phyloP scores from a whole-genome alignment of 768 basidiomycete genomes.

The Rhodosporidiobolus sp. region DNA sequence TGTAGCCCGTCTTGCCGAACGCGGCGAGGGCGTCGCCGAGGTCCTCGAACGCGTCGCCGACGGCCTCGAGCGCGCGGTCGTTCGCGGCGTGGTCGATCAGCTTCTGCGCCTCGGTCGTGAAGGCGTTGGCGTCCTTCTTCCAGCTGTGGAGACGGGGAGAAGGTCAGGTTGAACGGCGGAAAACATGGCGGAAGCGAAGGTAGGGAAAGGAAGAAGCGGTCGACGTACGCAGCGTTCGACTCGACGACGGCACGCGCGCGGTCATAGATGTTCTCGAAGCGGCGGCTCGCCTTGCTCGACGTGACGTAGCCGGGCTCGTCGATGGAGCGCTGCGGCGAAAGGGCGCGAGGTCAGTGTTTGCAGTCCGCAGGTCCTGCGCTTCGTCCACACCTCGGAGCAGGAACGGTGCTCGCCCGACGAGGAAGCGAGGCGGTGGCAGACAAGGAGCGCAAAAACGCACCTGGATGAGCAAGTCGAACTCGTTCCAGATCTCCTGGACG shows the following conservation, averaged over 20 bases:
- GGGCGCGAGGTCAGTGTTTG: too few species aligned
- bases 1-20: slow-evolving; percentile 48
- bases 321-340: slow-evolving; percentile 49
- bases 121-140: slow-evolving; percentile 47
- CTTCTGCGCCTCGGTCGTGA: slow-evolving; percentile 45
- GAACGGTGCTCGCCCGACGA: too few species aligned
- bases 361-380: too few species aligned
- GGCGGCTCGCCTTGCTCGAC: slow-evolving; percentile 49
- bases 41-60: slow-evolving; percentile 49
- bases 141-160: slow-evolving; percentile 1
- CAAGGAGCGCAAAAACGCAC: too few species aligned
- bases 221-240: slow-evolving; percentile 44
- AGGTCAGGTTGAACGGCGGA: too few species aligned
- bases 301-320: slow-evolving; percentile 50
- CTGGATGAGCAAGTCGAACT: slow-evolving; percentile 45
- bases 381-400: too few species aligned
- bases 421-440: too few species aligned
- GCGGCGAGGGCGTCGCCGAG: slow-evolving; percentile 46
- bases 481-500: slow-evolving; percentile 48
- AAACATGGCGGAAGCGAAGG: neutral
- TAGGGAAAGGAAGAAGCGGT: neutral
- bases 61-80: slow-evolving; percentile 47
- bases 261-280: slow-evolving; percentile 49
- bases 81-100: slow-evolving; percentile 39
- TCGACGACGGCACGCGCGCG: slow-evolving; percentile 49